A percentile compares a stretch with the other conserved stretches of the same genome.
phyloP scores from a whole-genome alignment of 805 yeast genomes.

The Helenozyma baotianmanensis region DNA sequence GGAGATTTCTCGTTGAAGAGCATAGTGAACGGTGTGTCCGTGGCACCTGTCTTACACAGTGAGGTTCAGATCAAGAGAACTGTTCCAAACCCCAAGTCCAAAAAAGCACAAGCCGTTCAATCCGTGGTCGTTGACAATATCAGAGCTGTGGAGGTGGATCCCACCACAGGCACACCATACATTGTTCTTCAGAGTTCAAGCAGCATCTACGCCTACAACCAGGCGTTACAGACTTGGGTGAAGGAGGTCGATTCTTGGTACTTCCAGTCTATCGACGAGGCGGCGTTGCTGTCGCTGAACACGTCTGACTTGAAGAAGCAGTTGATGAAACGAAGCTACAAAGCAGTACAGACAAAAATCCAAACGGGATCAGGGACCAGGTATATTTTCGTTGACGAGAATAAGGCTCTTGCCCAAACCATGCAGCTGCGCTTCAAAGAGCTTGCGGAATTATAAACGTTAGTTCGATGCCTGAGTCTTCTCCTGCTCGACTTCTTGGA shows the following conservation, averaged over 20 bases:
- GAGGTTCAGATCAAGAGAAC: conserved; percentile 13
- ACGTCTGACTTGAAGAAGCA: background rate
- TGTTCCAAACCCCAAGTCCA: conserved; percentile 4
- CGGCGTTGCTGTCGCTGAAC: conserved; percentile 1
- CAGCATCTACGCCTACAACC: conserved; percentile 41
- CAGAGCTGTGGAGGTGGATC: conserved; percentile 27
- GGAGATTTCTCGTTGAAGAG: conserved; percentile 20
- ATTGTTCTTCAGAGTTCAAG: conserved; percentile 30
- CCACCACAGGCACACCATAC: conserved; percentile 37
- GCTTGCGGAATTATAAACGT: conserved; percentile 1
- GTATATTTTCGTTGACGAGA: conserved; percentile 8
- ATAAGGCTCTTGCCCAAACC: conserved; percentile 5
- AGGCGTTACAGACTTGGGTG: conserved; percentile 43
- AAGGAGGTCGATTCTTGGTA: conserved; percentile 45
- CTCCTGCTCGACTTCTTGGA: background rate
- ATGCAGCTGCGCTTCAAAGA: conserved; percentile 14
- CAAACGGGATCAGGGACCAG: conserved; percentile 6
- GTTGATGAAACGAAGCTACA: conserved; percentile 3
- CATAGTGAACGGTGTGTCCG: conserved; percentile 40
- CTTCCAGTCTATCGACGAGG: conserved; percentile 10
- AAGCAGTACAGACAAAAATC: conserved; percentile 3
- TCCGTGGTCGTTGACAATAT: conserved; percentile 8
- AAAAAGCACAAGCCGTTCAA: background rate
- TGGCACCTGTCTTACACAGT: conserved; percentile 49
- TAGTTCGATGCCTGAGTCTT: no score